Percentiles rank a stretch among this genome's conserved stretches.
Evolutionary conservation across 2,329 filamentous ascomycete genomes (phyloP).

Genomic region (Colletotrichum gigasporum): DNA sequence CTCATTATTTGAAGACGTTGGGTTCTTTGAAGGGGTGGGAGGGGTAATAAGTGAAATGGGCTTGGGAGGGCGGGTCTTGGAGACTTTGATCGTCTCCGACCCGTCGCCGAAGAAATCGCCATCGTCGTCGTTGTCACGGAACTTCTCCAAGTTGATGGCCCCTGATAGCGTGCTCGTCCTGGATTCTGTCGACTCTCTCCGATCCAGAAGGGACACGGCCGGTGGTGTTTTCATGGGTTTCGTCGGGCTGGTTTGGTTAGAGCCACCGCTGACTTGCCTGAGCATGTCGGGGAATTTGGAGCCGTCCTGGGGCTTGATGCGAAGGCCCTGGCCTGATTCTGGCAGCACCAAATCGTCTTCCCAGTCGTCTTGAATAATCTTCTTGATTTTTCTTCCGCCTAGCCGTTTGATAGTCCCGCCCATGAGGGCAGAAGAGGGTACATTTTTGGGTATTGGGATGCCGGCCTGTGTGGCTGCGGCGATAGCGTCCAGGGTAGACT

Average conservation of each 20-base stretch:
- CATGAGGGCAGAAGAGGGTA: conserved; percentile 88
- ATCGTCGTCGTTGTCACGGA: conserved; percentile 69
- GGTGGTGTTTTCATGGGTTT: conserved; percentile 48
- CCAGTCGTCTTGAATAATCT: conserved; percentile 82
- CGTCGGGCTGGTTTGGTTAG: conserved; percentile 62
- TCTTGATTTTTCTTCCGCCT: conserved; percentile 77
- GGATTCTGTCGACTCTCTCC: conserved; percentile 40
- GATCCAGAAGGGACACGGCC: conserved; percentile 39
- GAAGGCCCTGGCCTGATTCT: conserved; percentile 64
- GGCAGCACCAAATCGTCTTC: conserved; percentile 80
- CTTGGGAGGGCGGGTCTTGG: conserved; percentile 65
- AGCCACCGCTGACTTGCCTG: conserved; percentile 70
- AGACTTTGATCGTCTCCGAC: conserved; percentile 73
- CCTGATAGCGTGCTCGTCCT: conserved; percentile 48
- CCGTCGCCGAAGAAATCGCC: conserved; percentile 73
- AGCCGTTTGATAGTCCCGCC: conserved; percentile 94
- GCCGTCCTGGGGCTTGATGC: conserved; percentile 71
- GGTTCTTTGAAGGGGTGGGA: conserved; percentile 63
- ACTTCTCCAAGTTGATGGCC: conserved; percentile 69
- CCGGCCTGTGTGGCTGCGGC: conserved; percentile 87
- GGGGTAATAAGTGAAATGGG: conserved; percentile 64
- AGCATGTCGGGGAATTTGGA: conserved; percentile 73
- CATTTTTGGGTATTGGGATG: conserved; percentile 87
- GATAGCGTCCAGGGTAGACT: conserved; percentile 85
- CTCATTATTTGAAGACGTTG: conserved; percentile 60